These are phyloP conservation scores for Heliosperma pusillum DNA, from an alignment of 148 eudicot species.

Conservation along the genomic window DNA sequence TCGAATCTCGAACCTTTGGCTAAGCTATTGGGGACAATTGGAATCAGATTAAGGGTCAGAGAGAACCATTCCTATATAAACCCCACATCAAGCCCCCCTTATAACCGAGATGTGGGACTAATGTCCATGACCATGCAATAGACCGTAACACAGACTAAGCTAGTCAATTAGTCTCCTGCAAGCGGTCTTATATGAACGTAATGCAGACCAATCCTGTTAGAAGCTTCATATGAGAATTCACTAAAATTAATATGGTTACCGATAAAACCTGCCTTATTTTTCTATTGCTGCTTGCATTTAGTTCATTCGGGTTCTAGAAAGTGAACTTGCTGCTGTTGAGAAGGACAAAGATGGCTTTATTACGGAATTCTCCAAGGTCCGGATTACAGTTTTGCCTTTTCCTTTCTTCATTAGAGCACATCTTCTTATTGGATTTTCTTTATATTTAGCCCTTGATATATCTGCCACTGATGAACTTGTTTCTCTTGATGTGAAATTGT, in stretches of 20 bases:
- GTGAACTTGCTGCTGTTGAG: slow-evolving; percentile 64
- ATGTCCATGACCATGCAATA: too few relatives aligned
- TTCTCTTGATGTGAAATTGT: slow-evolving; percentile 5
- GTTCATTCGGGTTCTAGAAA: slow-evolving; percentile 72
- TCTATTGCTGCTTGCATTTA: slow-evolving; percentile 22
- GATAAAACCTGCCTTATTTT: not conserved
- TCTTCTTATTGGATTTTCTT: not conserved
- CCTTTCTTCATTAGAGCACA: too few relatives aligned
- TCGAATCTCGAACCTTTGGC: too few relatives aligned
- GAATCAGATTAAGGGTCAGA: too few relatives aligned
- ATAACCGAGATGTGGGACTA: too few relatives aligned
- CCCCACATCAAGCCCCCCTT: too few relatives aligned
- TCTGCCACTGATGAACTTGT: not conserved
- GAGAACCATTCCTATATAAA: too few relatives aligned
- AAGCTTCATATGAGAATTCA: too few relatives aligned
- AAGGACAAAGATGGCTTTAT: slow-evolving; percentile 72
- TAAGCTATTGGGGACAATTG: too few relatives aligned
- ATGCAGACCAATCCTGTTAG: too few relatives aligned
- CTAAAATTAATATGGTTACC: too few relatives aligned
- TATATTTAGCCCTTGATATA: not conserved
- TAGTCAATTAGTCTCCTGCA: not conserved
- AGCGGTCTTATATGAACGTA: not conserved
- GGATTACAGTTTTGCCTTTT: not conserved
- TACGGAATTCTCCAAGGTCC: slow-evolving; percentile 78
- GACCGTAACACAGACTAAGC: too few relatives aligned